Evolutionary conservation across 1,139 yeast genomes (phyloP), one percentile per base, ranked within the genome.

Genomic region (Suhomyces choctaworum): DNA sequence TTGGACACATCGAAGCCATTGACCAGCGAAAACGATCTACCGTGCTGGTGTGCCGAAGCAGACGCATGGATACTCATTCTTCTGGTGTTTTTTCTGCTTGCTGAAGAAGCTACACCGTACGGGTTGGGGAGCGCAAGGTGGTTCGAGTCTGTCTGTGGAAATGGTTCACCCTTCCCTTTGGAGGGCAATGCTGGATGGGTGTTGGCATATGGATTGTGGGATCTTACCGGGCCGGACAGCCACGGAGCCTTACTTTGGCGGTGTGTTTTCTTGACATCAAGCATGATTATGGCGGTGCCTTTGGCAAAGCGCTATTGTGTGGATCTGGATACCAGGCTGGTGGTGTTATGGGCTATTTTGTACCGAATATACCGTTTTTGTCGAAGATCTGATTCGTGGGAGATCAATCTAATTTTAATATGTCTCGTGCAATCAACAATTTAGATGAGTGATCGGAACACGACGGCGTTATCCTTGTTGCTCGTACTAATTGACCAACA

Each of bases 231-330:
- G 20, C 42, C 47, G 16, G 48, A 37, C 49, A 59, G 69, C 76
- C 76, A 70, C 7, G 74, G 73, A 1, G 76, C 75, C 40, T 64
- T 58, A 48, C 74, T 68, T 48, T 70, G 68, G 16, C 76, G 57
- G 41, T 67, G 64, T 4, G 62, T 51, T 13, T 55, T 56, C 44
- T 56, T 59, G 33, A 58, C 46, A 28, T 63, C 66, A 69, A 65
- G 63, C 23, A 19, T 29, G 21, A 8, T 8, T 17, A n/a, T n/a
- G n/a, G n/a, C n/a, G n/a, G n/a, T n/a, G n/a, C n/a, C n/a, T n/a
- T n/a, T n/a, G n/a, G n/a, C n/a, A n/a, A n/a, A n/a, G n/a, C n/a
- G n/a, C n/a, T n/a, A n/a, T n/a, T n/a, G n/a, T n/a, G n/a, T n/a
- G n/a, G n/a, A n/a, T n/a, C n/a, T n/a, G n/a, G n/a, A n/a, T n/a